phyloP scores from a whole-genome alignment of 345 rosid species.

The Ceriops tagal region DNA sequence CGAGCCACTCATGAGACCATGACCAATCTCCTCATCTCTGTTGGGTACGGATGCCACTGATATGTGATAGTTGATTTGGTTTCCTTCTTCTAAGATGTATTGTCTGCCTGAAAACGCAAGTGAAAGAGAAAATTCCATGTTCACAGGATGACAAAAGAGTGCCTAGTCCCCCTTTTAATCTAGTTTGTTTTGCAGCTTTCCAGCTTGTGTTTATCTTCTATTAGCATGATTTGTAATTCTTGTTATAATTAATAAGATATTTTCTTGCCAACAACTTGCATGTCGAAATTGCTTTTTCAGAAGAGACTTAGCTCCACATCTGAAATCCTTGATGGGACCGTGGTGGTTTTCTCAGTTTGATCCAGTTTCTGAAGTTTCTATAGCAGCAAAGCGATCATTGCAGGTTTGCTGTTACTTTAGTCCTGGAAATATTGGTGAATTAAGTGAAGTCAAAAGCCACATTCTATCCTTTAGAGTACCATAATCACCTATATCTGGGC shows the following conservation, averaged over 20 bases:
- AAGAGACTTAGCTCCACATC: slow-evolving; percentile 86
- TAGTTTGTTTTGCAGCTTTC: not conserved
- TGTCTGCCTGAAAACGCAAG: slow-evolving; percentile 14
- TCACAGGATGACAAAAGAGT: not conserved
- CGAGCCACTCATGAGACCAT: slow-evolving; percentile 85
- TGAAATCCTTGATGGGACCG: slow-evolving; percentile 90
- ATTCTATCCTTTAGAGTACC: too few species aligned
- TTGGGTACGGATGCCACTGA: slow-evolving; percentile 56
- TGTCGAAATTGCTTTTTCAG: slow-evolving; percentile 37
- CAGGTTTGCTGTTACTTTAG: slow-evolving; percentile 48
- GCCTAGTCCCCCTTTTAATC: not conserved
- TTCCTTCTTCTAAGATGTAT: slow-evolving; percentile 8
- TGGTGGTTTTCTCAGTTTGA: slow-evolving; percentile 99
- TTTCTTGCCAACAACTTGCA: slow-evolving; percentile 6
- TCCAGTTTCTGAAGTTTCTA: slow-evolving; percentile 75
- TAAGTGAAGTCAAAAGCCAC: too few species aligned
- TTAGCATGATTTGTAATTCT: not conserved
- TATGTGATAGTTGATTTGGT: slow-evolving; percentile 2
- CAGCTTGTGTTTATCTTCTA: not conserved
- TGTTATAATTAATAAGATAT: not conserved
- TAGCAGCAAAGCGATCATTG: slow-evolving; percentile 78
- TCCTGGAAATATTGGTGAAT: not conserved
- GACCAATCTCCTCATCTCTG: slow-evolving; percentile 63
- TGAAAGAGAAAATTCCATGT: not conserved
- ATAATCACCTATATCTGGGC: too few species aligned